Evolutionary conservation across 139 green algal species (phyloP).

Genomic region (Chlamydomonas sphaeroides): DNA sequence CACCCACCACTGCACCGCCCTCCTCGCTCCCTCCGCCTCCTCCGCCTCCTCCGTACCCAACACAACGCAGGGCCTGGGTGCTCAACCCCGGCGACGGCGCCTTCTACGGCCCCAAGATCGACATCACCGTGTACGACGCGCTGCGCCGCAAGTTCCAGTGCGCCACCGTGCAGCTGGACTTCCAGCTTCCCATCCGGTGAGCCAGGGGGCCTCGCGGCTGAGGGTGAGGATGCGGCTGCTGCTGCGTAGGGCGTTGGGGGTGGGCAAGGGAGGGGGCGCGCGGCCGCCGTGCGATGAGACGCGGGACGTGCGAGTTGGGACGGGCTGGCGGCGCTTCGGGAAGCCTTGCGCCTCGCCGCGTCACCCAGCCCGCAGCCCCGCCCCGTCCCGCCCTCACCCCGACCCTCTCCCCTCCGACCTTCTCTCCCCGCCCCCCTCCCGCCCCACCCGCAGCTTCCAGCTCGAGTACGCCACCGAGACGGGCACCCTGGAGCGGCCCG

Average conservation of each 20-base stretch:
- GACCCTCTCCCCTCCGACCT: background rate
- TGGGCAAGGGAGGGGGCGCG: too few relatives aligned
- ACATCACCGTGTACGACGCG: constrained; percentile 88
- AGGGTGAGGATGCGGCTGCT: too few relatives aligned
- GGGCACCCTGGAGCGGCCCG: constrained; percentile 73
- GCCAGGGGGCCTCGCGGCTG: background rate
- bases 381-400: background rate
- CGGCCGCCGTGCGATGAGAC: too few relatives aligned
- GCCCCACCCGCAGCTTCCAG: constrained; percentile 51
- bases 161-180: constrained; percentile 97
- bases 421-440: background rate
- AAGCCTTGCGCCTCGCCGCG: too few relatives aligned
- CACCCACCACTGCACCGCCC: background rate
- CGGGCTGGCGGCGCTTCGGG: too few relatives aligned
- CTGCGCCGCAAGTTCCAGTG: constrained; percentile 94
- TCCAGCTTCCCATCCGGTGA: constrained; percentile 95
- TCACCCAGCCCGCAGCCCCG: too few relatives aligned
- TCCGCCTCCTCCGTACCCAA: background rate
- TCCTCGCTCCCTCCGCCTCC: too few relatives aligned
- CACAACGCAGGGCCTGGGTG: constrained; percentile 46
- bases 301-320: too few relatives aligned
- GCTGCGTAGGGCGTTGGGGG: too few relatives aligned
- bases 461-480: constrained; percentile 81
- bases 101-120: constrained; percentile 96
- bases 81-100: constrained; percentile 95